These are phyloP conservation scores for Heliamphora exappendiculata DNA, from an alignment of 148 eudicot species.

Conservation along the genomic window DNA sequence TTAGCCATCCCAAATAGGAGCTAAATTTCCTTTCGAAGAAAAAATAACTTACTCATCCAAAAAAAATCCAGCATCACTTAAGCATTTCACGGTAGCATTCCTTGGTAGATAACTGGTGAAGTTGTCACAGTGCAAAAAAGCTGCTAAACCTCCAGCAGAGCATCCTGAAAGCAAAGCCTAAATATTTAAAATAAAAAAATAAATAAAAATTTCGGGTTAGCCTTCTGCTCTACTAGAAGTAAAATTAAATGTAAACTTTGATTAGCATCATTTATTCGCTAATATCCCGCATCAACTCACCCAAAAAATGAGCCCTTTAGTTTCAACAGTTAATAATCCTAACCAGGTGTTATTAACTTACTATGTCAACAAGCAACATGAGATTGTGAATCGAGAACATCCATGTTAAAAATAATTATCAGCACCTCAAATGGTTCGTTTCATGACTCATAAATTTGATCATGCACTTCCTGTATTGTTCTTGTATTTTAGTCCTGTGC, in stretches of 20 bases:
- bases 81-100: conserved; percentile 68
- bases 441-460: background rate
- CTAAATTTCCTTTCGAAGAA: background rate
- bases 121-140: conserved; percentile 76
- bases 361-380: background rate
- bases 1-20: background rate
- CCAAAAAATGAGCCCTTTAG: background rate
- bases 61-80: conserved; percentile 94
- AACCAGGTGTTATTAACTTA: background rate
- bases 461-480: background rate
- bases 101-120: conserved; percentile 59
- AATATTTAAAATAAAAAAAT: conserved; percentile 6
- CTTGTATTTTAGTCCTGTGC: too few relatives aligned
- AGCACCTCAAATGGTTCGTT: background rate
- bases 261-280: background rate
- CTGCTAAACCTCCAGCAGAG: conserved; percentile 93
- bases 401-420: background rate
- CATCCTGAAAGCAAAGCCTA: conserved; percentile 93
- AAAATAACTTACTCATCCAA: conserved; percentile 50
- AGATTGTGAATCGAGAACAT: background rate
- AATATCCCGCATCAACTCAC: background rate
- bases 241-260: background rate
- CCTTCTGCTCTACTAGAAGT: background rate
- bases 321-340: background rate
- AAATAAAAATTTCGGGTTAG: background rate